Evolutionary conservation across 2,329 filamentous ascomycete species (phyloP).

Genomic region (Kalmusia sp.): DNA sequence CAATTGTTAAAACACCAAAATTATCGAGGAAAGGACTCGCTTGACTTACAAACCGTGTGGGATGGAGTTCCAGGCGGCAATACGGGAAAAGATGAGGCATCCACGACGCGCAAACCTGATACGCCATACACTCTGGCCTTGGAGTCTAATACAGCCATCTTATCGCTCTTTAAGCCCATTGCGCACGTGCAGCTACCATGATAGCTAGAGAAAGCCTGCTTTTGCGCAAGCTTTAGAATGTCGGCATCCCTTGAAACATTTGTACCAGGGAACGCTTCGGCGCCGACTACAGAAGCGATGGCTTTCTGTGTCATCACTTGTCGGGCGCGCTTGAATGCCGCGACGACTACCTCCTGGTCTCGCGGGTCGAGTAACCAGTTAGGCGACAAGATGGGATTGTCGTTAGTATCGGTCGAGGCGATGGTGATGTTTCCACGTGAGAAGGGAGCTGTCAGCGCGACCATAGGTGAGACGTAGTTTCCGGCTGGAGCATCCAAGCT

Average conservation of each 20-base stretch:
- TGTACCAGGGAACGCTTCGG: constrained; percentile 30
- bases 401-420: constrained; percentile 23
- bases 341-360: constrained; percentile 35
- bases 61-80: constrained; percentile 10
- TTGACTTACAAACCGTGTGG: constrained; percentile 9
- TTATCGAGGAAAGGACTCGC: neutral
- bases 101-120: constrained; percentile 6
- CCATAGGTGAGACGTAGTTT: neutral
- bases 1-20: neutral
- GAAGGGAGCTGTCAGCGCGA: constrained; percentile 32
- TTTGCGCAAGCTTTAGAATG: constrained; percentile 18
- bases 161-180: constrained; percentile 51
- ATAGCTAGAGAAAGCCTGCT: constrained; percentile 36
- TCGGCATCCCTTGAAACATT: constrained; percentile 24
- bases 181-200: constrained; percentile 64
- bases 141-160: constrained; percentile 39
- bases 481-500: neutral
- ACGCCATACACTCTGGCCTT: constrained; percentile 12
- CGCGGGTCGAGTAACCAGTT: constrained; percentile 35
- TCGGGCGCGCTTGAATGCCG: constrained; percentile 6
- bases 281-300: neutral
- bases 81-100: constrained; percentile 6
- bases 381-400: constrained; percentile 35
- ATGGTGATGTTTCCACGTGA: constrained; percentile 42
- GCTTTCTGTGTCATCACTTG: neutral